Evolutionary conservation across 2,329 filamentous ascomycete genomes (phyloP).

Genomic region (Apiospora koreana): DNA sequence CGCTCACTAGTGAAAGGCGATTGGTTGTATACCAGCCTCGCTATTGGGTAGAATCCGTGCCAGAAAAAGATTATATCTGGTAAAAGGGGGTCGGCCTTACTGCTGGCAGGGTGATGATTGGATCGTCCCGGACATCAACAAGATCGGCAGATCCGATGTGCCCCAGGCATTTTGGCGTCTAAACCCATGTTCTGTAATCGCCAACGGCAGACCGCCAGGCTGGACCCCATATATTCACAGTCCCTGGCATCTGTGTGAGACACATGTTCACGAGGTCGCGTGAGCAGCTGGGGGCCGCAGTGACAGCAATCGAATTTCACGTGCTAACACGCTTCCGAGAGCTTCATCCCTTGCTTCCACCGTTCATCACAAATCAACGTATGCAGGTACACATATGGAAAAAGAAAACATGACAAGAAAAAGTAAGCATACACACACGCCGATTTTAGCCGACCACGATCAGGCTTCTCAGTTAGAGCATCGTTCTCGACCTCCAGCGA

Average conservation of each 20-base stretch:
- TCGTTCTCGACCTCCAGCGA: neutral
- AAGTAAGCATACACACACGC: neutral
- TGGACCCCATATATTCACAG: neutral
- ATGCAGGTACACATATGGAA: neutral
- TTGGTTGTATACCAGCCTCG: neutral
- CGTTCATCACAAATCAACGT: neutral
- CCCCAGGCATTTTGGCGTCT: neutral
- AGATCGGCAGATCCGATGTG: neutral
- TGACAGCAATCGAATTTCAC: neutral
- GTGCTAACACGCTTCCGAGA: neutral
- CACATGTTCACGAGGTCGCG: neutral
- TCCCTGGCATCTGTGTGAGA: neutral
- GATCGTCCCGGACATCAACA: neutral
- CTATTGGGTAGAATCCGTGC: neutral
- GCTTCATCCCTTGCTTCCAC: neutral
- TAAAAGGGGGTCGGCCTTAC: neutral
- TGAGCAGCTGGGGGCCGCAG: neutral
- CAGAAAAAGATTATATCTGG: neutral
- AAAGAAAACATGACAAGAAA: neutral
- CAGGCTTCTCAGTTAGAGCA: neutral
- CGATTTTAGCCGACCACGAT: neutral
- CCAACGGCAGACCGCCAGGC: neutral
- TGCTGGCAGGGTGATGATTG: neutral
- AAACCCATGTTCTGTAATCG: neutral
- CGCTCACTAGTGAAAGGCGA: neutral